Evolutionary conservation across 768 basidiomycete genomes (phyloP), one percentile per base, ranked within the genome.

Genomic region (Neoboletus subvelutipes): DNA sequence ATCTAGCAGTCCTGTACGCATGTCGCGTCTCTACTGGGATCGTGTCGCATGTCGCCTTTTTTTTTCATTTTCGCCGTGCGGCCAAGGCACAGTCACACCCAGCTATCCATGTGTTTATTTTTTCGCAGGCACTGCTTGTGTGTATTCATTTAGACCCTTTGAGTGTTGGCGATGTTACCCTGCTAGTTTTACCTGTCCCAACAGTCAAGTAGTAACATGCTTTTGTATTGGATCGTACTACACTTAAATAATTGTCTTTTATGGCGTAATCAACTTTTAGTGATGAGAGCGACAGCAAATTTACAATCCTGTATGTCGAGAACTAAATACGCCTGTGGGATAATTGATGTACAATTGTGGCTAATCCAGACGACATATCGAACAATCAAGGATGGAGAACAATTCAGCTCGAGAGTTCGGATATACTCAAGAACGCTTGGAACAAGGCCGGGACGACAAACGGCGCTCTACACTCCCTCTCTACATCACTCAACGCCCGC

Each of bases 391-490:
- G 10, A 39, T 11, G 15, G 11, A 17, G 22, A 20, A 9, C 36
- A 4, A 17, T 26, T 63, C 42, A 71, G 47, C 36, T 75, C 17
- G 78, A 76, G 57, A 80, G 60, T 53, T 77, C 77, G 20, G 83
- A 80, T 47, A 86, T 73, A 26, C 67, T 67, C 18, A 80, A 54
- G 52, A 85, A 84, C 13, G 82, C 80, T 11, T 81, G 80, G 55
- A 84, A 67, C 60, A 86, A 65, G 12, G 78, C 80, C 18, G 83
- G 83, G 6, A 83, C 82, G 40, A 85, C 71, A 57, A 86, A 87
- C 17, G 84, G 84, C 54, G 73, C 66, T 50, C 67, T 71, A 50
- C 78, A 77, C 64, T 86, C 84, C 45, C 75, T 70, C 57, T 78
- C 71, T 17, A 86, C 71, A 22, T 84, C 83, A 46, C 60, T 63